phyloP scores from a whole-genome alignment of 179 eudicot species.

The Amaranthus tricolor region DNA sequence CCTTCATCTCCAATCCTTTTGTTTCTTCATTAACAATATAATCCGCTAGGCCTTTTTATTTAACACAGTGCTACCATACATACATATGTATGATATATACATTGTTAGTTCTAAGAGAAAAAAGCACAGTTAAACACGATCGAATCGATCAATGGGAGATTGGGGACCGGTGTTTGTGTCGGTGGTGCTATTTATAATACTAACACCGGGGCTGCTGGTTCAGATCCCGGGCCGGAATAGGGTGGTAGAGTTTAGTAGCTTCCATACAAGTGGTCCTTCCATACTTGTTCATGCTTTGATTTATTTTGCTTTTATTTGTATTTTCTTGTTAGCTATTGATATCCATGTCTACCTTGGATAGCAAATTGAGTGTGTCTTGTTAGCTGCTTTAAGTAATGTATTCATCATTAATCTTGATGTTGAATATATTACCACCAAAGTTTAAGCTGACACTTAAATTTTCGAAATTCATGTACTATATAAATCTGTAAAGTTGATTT shows the following conservation, averaged over 20 bases:
- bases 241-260: slow-evolving; percentile 51
- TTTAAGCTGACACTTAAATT: too few relatives aligned
- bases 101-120: not conserved
- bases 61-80: not conserved
- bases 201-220: slow-evolving; percentile 63
- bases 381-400: not conserved
- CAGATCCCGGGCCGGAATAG: slow-evolving; percentile 57
- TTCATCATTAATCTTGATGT: too few relatives aligned
- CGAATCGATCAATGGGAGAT: slow-evolving; percentile 41
- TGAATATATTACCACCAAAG: too few relatives aligned
- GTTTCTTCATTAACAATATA: not conserved
- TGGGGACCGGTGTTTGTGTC: slow-evolving; percentile 82
- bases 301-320: slow-evolving; percentile 52
- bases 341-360: slow-evolving; percentile 59
- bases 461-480: too few relatives aligned
- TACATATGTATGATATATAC: not conserved
- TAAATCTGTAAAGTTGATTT: too few relatives aligned
- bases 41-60: slow-evolving; percentile 12
- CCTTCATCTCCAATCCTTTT: slow-evolving; percentile 20
- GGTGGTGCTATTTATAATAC: slow-evolving; percentile 60
- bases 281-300: slow-evolving; percentile 58
- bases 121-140: not conserved
- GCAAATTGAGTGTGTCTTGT: slow-evolving; percentile 1
- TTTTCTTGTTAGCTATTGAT: slow-evolving; percentile 55
- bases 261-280: slow-evolving; percentile 64